Evolutionary conservation across 306 rosid species (phyloP).

Genomic region (Prunus salicina): DNA sequence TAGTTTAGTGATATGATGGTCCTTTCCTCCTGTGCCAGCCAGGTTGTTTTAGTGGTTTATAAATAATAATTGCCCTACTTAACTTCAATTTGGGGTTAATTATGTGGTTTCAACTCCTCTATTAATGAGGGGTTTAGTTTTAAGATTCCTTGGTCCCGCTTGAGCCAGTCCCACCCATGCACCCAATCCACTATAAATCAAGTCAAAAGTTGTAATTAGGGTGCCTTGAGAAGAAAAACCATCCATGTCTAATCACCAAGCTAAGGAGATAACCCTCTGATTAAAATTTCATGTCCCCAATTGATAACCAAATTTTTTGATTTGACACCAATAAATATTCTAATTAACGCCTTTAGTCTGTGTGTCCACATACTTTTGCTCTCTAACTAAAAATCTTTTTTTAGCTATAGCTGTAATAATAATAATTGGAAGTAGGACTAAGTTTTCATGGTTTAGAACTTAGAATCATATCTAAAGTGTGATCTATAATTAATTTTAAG

Average conservation of each 20-base stretch:
- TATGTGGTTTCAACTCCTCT: constrained; percentile 29
- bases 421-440: not conserved
- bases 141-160: constrained; percentile 52
- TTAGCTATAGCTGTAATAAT: not conserved
- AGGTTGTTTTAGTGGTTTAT: constrained; percentile 18
- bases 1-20: not conserved
- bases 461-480: not conserved
- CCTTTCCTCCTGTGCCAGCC: not conserved
- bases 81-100: constrained; percentile 40
- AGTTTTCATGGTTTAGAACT: not conserved
- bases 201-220: constrained; percentile 70
- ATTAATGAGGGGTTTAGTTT: constrained; percentile 14
- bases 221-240: constrained; percentile 58
- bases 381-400: not conserved
- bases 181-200: constrained; percentile 42
- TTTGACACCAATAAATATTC: constrained; percentile 41
- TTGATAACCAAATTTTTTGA: constrained; percentile 34
- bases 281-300: constrained; percentile 51
- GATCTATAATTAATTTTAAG: not conserved
- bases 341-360: constrained; percentile 21
- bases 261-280: constrained; percentile 22
- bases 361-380: constrained; percentile 31
- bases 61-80: constrained; percentile 28
- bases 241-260: constrained; percentile 41
- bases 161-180: constrained; percentile 29